A percentile compares a stretch with the other conserved stretches of the same genome.
Evolutionary conservation across 805 yeast genomes (phyloP).

Genomic region (Ogataea parapolymorpha): DNA sequence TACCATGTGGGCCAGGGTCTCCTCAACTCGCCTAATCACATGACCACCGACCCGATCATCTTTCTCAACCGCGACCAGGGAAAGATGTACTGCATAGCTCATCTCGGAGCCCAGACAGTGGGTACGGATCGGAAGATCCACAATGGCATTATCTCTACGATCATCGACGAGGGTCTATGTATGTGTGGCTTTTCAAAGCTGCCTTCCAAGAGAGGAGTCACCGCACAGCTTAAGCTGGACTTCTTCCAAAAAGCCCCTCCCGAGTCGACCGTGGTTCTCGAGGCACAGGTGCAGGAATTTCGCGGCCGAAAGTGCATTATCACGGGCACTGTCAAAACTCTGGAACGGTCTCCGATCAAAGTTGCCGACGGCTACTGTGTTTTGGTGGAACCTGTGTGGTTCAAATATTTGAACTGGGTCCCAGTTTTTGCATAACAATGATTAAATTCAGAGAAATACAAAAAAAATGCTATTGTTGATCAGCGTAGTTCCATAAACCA

Average conservation of each 20-base stretch:
- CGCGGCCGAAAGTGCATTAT: constrained; percentile 84
- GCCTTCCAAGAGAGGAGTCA: constrained; percentile 84
- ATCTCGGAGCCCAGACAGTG: constrained; percentile 61
- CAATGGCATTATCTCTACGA: constrained; percentile 73
- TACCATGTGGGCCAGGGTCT: constrained; percentile 73
- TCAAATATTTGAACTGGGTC: constrained; percentile 62
- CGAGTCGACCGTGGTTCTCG: constrained; percentile 59
- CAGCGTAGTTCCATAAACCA: not conserved
- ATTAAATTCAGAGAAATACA: not conserved
- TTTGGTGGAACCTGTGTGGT: constrained; percentile 87
- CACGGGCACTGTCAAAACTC: constrained; percentile 58
- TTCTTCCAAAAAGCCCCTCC: constrained; percentile 62
- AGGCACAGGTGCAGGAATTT: constrained; percentile 59
- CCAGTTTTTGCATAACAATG: constrained; percentile 32
- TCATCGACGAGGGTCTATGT: constrained; percentile 83
- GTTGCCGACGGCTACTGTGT: constrained; percentile 64
- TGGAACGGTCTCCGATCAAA: constrained; percentile 25
- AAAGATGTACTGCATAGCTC: constrained; percentile 62
- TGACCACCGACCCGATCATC: constrained; percentile 74
- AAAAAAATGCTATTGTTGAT: not conserved
- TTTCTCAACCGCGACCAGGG: constrained; percentile 50
- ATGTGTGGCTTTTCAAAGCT: constrained; percentile 78
- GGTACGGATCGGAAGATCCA: constrained; percentile 75
- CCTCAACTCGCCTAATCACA: constrained; percentile 60
- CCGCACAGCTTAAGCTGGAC: constrained; percentile 69